Percentiles rank a stretch among this genome's conserved stretches.
Conservation (phyloP, 805 yeast genomes). For the Candida boidinii region DNA sequence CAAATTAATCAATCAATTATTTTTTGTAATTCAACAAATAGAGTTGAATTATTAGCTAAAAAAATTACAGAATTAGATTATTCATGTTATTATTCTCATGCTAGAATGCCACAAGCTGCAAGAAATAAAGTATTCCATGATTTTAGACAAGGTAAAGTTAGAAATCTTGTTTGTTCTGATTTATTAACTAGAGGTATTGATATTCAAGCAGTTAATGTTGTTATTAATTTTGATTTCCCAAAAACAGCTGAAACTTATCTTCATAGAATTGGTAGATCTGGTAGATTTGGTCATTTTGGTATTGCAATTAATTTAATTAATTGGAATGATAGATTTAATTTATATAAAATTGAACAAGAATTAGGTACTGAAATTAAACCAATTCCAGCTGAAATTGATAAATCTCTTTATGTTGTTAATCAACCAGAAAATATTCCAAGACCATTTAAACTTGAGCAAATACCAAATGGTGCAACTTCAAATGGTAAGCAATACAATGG, state of each 20-base stretch:
- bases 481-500: conserved; percentile 18
- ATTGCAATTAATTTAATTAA: conserved; percentile 93
- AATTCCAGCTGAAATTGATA: conserved; percentile 90
- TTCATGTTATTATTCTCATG: conserved; percentile 95
- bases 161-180: conserved; percentile 96
- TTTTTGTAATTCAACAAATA: conserved; percentile 92
- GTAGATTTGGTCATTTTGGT: conserved; percentile 98
- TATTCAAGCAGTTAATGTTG: conserved; percentile 97
- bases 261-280: conserved; percentile 98
- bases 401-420: conserved; percentile 78
- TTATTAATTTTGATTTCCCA: conserved; percentile 96
- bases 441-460: conserved; percentile 71
- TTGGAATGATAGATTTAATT: conserved; percentile 92
- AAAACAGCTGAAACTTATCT: conserved; percentile 95
- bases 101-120: conserved; percentile 94
- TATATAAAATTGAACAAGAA: conserved; percentile 94
- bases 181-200: conserved; percentile 96
- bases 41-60: conserved; percentile 92
- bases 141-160: conserved; percentile 95
- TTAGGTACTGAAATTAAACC: conserved; percentile 96
- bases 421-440: conserved; percentile 70
- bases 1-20: conserved; percentile 96
- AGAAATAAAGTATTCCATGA: conserved; percentile 98
- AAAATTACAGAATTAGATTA: conserved; percentile 94
- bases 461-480: conserved; percentile 23